Evolutionary conservation across 176 grass and related monocot genomes (phyloP).

Genomic region (Paspalum notatum): DNA sequence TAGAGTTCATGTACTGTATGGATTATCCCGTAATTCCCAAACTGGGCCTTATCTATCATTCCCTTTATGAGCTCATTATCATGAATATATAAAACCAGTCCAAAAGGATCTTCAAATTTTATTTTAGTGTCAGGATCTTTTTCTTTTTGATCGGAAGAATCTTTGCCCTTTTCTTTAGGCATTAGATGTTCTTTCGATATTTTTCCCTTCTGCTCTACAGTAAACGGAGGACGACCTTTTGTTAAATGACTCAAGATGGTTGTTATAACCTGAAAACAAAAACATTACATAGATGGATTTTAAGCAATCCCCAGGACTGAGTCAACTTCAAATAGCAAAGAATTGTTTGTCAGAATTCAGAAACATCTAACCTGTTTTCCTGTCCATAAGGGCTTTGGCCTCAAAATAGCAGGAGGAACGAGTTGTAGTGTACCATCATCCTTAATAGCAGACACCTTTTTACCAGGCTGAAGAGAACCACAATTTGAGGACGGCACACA

Average conservation of each 20-base stretch:
- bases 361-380: conserved; percentile 82
- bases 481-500: conserved; percentile 52
- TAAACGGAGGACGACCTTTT: conserved; percentile 72
- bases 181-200: conserved; percentile 66
- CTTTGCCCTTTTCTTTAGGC: not conserved
- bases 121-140: not conserved
- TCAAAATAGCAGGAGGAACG: conserved; percentile 67
- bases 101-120: not conserved
- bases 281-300: not conserved
- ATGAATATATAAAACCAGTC: conserved; percentile 52
- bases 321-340: not conserved
- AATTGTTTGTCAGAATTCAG: conserved; percentile 3
- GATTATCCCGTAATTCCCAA: conserved; percentile 79
- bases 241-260: conserved; percentile 91
- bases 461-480: conserved; percentile 38
- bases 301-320: conserved; percentile 20
- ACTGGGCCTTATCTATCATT: conserved; percentile 95
- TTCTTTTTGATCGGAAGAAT: not conserved
- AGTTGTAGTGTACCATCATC: conserved; percentile 53
- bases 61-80: conserved; percentile 84
- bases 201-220: conserved; percentile 67
- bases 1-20: conserved; percentile 94
- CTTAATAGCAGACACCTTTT: conserved; percentile 61
- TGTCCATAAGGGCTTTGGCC: conserved; percentile 79
- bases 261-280: conserved; percentile 75